These are phyloP conservation scores for Lentinula raphanica DNA, from an alignment of 768 basidiomycete species.

Conservation along the genomic window DNA sequence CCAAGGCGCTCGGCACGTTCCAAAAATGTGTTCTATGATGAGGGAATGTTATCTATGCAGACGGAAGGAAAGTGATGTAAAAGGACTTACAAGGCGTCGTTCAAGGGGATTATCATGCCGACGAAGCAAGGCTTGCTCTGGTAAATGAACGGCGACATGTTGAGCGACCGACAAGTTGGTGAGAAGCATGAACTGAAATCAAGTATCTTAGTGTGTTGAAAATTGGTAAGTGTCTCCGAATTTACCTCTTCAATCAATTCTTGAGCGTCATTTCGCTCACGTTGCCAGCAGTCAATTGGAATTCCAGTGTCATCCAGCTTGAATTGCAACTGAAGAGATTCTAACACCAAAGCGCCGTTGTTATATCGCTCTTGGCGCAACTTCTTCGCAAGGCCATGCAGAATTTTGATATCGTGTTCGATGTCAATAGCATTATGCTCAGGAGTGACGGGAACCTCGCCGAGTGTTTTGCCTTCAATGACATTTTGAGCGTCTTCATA, in stretches of 20 bases:
- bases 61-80: background rate
- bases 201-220: too few species aligned
- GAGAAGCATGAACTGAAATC: constrained; percentile 97
- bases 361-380: constrained; percentile 71
- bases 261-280: constrained; percentile 67
- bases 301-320: constrained; percentile 71
- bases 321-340: constrained; percentile 71
- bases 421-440: constrained; percentile 60
- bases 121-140: constrained; percentile 94
- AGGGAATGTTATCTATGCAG: constrained; percentile 12
- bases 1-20: constrained; percentile 84
- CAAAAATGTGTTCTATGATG: constrained; percentile 61
- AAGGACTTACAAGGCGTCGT: constrained; percentile 69
- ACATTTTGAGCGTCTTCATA: constrained; percentile 80
- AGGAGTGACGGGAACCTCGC: constrained; percentile 43
- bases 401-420: constrained; percentile 67
- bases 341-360: constrained; percentile 70
- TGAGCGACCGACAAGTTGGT: constrained; percentile 89
- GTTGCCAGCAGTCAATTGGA: constrained; percentile 73
- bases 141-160: constrained; percentile 87
- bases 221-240: too few species aligned
- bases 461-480: constrained; percentile 67
- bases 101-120: constrained; percentile 93
- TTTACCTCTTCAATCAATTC: constrained; percentile 83
- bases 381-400: constrained; percentile 67